A percentile compares a stretch with the other conserved stretches of the same genome.
phyloP scores from a whole-genome alignment of 345 rosid genomes.

The Rhizophora apiculata region DNA sequence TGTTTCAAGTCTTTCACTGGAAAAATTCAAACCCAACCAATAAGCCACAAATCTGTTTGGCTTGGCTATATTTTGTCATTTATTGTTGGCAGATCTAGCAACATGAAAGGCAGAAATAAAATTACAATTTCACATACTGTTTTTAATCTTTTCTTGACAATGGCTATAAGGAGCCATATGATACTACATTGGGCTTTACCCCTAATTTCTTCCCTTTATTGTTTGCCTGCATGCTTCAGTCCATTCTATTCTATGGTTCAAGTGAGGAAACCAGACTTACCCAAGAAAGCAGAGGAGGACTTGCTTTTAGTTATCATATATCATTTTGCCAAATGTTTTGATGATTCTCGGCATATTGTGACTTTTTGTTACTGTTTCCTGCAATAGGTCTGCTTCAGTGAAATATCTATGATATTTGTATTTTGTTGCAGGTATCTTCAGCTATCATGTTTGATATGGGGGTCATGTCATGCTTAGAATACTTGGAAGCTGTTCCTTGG shows the following conservation, averaged over 20 bases:
- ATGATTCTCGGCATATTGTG: too few species aligned
- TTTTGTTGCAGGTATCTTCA: slow-evolving; percentile 58
- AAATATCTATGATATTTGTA: slow-evolving; percentile 6
- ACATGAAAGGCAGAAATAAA: neutral
- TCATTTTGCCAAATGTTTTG: too few species aligned
- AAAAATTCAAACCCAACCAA: neutral
- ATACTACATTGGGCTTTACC: neutral
- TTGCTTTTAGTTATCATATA: too few species aligned
- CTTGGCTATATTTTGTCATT: neutral
- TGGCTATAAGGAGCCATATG: neutral
- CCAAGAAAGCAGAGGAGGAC: neutral
- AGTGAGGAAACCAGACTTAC: neutral
- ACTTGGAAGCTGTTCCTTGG: slow-evolving; percentile 95
- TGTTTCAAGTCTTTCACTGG: neutral
- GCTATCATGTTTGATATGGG: slow-evolving; percentile 74
- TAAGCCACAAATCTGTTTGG: neutral
- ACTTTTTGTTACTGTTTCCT: neutral
- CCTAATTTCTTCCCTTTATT: neutral
- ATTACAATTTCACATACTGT: neutral
- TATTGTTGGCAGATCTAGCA: neutral
- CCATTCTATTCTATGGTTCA: neutral
- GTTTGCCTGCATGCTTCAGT: neutral
- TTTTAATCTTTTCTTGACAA: neutral
- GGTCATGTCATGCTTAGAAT: slow-evolving; percentile 63
- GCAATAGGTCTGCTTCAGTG: slow-evolving; percentile 4